phyloP scores from a whole-genome alignment of 2,329 filamentous ascomycete genomes.

The Pseudocercospora pini-densiflorae region DNA sequence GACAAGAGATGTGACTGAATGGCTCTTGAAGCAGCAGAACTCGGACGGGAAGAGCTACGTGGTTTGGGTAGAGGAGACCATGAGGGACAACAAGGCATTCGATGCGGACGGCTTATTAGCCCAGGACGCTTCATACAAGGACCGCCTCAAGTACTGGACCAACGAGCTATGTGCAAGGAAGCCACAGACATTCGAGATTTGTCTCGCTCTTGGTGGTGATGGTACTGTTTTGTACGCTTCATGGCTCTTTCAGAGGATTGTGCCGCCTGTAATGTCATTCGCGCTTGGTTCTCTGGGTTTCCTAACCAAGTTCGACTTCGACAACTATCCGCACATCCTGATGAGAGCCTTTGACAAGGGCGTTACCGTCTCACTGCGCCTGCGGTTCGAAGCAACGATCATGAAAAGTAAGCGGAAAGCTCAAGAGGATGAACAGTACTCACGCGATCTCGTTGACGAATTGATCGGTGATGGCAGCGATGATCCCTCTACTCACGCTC shows the following conservation, averaged over 20 bases:
- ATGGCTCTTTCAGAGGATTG: conserved; percentile 95
- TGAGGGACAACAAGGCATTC: conserved; percentile 74
- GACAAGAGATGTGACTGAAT: conserved; percentile 76
- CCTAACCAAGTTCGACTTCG: conserved; percentile 94
- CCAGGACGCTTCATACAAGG: conserved; percentile 59
- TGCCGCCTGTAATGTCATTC: conserved; percentile 92
- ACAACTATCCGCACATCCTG: conserved; percentile 71
- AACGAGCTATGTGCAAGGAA: conserved; percentile 74
- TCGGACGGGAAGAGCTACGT: conserved; percentile 67
- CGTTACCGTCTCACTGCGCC: conserved; percentile 82
- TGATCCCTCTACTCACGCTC: conserved; percentile 81
- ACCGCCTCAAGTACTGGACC: conserved; percentile 80
- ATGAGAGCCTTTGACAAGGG: conserved; percentile 76
- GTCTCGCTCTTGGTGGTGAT: conserved; percentile 80
- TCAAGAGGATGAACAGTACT: conserved; percentile 38
- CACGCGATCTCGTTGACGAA: conserved; percentile 82
- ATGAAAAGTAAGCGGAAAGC: conserved; percentile 73
- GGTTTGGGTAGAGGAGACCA: conserved; percentile 78
- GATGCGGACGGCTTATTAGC: conserved; percentile 70
- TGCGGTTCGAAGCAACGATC: conserved; percentile 91
- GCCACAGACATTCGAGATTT: conserved; percentile 91
- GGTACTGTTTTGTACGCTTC: conserved; percentile 97
- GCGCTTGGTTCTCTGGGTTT: conserved; percentile 91
- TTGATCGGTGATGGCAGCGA: conserved; percentile 84
- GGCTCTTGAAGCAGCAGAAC: conserved; percentile 74